Evolutionary conservation across 768 basidiomycete species (phyloP), one percentile per base, ranked within the genome.

Genomic region (Trametes cinnabarina): DNA sequence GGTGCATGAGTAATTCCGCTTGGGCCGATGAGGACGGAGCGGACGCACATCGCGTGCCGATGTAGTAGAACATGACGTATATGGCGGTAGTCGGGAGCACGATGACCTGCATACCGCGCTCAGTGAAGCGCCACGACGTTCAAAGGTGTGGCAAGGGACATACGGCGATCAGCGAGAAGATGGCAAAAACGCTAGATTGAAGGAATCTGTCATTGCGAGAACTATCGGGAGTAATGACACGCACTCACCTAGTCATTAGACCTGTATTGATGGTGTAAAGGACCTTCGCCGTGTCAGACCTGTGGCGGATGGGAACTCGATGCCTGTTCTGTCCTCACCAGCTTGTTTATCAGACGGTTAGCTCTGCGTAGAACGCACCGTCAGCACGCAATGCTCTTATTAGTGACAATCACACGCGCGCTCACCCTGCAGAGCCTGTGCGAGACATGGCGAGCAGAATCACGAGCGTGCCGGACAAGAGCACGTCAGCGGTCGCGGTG

Each of bases 61-160:
- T 56, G 54, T 61, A 61, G 32, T 61, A 61, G 44, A 61, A 56
- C 54, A 61, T 51, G 23, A 61, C 54, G 44, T 61, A 61, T 22
- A 58, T 20, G 2, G 59, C 46, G 4, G 49, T 47, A 23, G 54
- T 52, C 15, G 59, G 59, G 5, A 61, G 23, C 2, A 56, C 17
- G 28, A 51, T 22, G 5, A 60, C 58, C 58, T 60, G 42, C 1
- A n/a, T 7, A 23, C 14, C 30, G 8, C 10, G n/a, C 6, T 12
- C 28, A 17, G 19, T 19, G 39, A 34, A 25, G 17, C 20, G 3
- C 3, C 7, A 25, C 14, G 37, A n/a, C 37, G 14, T 14, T 34
- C 14, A n/a, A 15, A 30, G 17, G n/a, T n/a, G n/a, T n/a, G n/a
- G n/a, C n/a, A n/a, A 26, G 10, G 23, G 5, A 20, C 57, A 22